Base-by-base conservation (phyloP, 495 filamentous ascomycete genomes). In the Poronia punctata region DNA sequence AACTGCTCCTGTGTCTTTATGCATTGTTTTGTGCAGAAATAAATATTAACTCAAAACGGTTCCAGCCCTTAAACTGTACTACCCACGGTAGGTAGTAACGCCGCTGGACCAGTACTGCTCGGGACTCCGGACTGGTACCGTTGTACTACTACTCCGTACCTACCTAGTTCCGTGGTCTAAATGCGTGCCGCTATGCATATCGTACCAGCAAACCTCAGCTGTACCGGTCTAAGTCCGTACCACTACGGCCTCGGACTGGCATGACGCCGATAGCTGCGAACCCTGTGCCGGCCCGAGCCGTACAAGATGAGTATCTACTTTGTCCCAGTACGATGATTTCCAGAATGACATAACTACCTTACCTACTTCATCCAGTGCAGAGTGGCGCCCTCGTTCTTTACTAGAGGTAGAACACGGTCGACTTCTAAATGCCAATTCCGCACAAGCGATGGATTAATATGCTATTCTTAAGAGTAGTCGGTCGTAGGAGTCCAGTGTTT, bases 71-170 rank as follows among this genome's bases (percentile, higher is more conserved):
- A 30, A 30, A 32, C 14, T 21, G 32, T 35, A 35, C 18, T 21
- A 35, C 17, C 22, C n/a, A n/a, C n/a, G n/a, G n/a, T n/a, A n/a
- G n/a, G n/a, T n/a, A n/a, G n/a, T n/a, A n/a, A 35, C 17, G 32
- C 32, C 32, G 32, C 32, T 35, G 18, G 32, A 35, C 32, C 32
- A 35, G 32, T 35, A 35, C 32, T 20, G 32, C 32, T 35, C 17
- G 22, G 32, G 32, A 35, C 32, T 35, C 32, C 32, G 32, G 19
- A 35, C 32, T 21, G 18, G 32, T 35, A 32, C 29, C 29, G 29
- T 32, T 32, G 29, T 32, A 32, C 14, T 32, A 14, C 7, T 14
- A 32, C 14, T 3, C 29, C 29, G 29, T 32, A 32, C 28, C n/a
- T n/a, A n/a, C n/a, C n/a, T n/a, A n/a, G n/a, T n/a, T n/a, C n/a